Conservation (phyloP, 352 stramenopile species). For the Peronospora tabacina region DNA sequence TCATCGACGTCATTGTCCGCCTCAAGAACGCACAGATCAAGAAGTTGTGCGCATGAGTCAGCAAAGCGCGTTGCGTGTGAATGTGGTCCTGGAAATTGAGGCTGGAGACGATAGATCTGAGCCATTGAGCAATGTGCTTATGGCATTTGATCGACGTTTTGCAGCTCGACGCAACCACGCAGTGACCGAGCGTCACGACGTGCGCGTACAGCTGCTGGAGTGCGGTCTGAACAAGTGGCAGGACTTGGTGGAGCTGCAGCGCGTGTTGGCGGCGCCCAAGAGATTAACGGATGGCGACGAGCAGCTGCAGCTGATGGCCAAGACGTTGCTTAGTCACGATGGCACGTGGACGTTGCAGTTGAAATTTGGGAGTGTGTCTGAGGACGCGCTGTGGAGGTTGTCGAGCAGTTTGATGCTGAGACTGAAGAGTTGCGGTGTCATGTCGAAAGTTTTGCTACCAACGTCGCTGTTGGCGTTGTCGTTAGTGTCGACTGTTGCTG, state of each 20-base stretch:
- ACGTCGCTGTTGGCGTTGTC: constrained; percentile 13
- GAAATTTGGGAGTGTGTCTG: constrained; percentile 20
- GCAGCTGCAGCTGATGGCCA: constrained; percentile 10
- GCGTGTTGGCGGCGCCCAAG: constrained; percentile 27
- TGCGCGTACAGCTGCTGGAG: constrained; percentile 34
- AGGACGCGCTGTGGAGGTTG: constrained; percentile 43
- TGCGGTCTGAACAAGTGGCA: constrained; percentile 45
- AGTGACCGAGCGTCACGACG: constrained; percentile 2
- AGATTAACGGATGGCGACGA: constrained; percentile 12
- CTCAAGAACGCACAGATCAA: constrained; percentile 17
- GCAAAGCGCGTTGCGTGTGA: constrained; percentile 21
- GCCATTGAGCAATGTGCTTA: constrained; percentile 4
- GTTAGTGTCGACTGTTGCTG: constrained; percentile 14
- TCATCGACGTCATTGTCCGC: constrained; percentile 6
- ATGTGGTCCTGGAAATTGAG: constrained; percentile 21
- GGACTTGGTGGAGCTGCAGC: constrained; percentile 41
- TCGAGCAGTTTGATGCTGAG: constrained; percentile 35
- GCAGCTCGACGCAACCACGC: constrained; percentile 1
- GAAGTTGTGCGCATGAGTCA: constrained; percentile 25
- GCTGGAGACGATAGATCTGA: neutral
- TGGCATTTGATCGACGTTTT: constrained; percentile 8
- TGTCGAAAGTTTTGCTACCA: constrained; percentile 23
- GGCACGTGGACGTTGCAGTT: constrained; percentile 34
- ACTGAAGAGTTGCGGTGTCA: constrained; percentile 38
- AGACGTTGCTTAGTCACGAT: constrained; percentile 20